A percentile compares a stretch with the other conserved stretches of the same genome.
Conservation (phyloP, 352 stramenopile species). For the Phytophthora colocasiae region DNA sequence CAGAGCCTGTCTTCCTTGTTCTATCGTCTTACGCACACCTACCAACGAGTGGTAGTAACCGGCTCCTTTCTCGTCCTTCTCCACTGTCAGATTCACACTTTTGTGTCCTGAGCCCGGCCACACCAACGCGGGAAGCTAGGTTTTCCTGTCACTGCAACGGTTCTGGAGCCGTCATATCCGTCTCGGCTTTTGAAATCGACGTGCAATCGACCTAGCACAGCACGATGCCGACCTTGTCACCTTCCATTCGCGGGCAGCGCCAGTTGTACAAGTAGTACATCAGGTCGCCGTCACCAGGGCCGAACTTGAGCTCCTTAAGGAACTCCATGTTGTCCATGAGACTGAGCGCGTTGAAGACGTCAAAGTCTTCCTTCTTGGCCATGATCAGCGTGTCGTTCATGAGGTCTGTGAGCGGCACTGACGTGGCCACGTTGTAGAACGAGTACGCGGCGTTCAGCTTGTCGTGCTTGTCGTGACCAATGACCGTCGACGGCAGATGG, state of each 20-base stretch:
- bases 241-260: slow-evolving; percentile 68
- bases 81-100: slow-evolving; percentile 1
- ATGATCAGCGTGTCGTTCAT: slow-evolving; percentile 70
- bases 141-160: slow-evolving; percentile 22
- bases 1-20: slow-evolving; percentile 19
- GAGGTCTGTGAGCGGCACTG: slow-evolving; percentile 50
- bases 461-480: slow-evolving; percentile 95
- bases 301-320: slow-evolving; percentile 68
- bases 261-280: slow-evolving; percentile 88
- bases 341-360: slow-evolving; percentile 78
- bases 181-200: slow-evolving; percentile 1
- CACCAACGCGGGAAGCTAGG: slow-evolving; percentile 2
- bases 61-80: slow-evolving; percentile 9
- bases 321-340: slow-evolving; percentile 80
- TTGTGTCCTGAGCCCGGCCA: slow-evolving; percentile 3
- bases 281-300: slow-evolving; percentile 62
- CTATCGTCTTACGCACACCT: slow-evolving; percentile 26
- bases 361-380: slow-evolving; percentile 64
- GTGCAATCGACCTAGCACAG: slow-evolving; percentile 47
- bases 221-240: slow-evolving; percentile 55
- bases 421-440: slow-evolving; percentile 97
- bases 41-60: slow-evolving; percentile 12
- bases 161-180: slow-evolving; percentile 8
- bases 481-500: slow-evolving; percentile 97
- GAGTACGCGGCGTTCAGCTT: slow-evolving; percentile 98